Conservation (phyloP, 164 flowering plant species). For the Umbilicus rupestris region DNA sequence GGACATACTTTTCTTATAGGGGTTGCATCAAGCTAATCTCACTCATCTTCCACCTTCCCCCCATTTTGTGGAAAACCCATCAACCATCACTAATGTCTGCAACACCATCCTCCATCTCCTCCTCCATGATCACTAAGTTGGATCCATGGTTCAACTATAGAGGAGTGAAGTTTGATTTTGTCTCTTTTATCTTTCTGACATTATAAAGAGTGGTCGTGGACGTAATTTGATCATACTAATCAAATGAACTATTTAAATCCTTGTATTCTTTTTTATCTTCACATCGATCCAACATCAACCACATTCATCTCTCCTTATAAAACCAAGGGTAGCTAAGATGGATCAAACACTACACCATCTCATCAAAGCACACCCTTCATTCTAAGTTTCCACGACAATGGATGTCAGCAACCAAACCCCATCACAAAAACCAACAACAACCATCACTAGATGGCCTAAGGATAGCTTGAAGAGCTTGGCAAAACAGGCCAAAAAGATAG, state of each 20-base stretch:
- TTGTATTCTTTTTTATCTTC: too few relatives aligned
- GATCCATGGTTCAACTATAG: background rate
- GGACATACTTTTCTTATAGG: background rate
- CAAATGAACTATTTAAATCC: too few relatives aligned
- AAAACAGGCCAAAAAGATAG: constrained; percentile 8
- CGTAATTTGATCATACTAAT: too few relatives aligned
- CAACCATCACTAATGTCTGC: background rate
- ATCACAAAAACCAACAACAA: background rate
- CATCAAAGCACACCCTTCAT: background rate
- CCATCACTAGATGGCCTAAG: background rate
- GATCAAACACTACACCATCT: background rate
- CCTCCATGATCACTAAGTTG: background rate
- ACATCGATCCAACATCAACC: too few relatives aligned
- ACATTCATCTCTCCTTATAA: background rate
- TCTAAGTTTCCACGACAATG: background rate
- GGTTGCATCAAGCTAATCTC: background rate
- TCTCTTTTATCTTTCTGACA: too few relatives aligned
- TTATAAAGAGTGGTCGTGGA: too few relatives aligned
- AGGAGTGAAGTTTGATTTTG: too few relatives aligned
- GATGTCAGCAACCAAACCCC: constrained; percentile 3
- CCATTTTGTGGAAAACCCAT: background rate
- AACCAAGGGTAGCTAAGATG: background rate
- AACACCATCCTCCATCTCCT: background rate
- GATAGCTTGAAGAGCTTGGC: background rate
- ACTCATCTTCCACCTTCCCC: background rate